These are phyloP conservation scores for Prunus fruticosa DNA, from an alignment of 306 rosid genomes.

Conservation along the genomic window DNA sequence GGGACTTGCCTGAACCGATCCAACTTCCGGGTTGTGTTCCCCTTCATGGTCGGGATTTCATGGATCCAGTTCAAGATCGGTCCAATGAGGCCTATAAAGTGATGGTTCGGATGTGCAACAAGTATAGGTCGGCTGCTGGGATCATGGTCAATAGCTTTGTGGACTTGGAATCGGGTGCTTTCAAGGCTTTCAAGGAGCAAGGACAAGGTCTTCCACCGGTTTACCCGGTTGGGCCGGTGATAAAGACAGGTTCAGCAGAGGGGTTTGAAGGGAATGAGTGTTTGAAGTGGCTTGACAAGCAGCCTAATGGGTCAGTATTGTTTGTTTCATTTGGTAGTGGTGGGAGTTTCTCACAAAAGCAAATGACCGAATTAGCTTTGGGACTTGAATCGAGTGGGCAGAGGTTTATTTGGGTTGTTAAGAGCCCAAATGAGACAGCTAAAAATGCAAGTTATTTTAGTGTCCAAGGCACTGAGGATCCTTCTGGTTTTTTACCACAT, in stretches of 20 bases:
- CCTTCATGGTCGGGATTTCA: constrained; percentile 11
- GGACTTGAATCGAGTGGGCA: constrained; percentile 17
- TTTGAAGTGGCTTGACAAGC: constrained; percentile 22
- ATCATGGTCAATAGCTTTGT: constrained; percentile 19
- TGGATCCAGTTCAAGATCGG: constrained; percentile 15
- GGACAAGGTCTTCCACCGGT: not conserved
- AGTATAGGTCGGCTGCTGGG: not conserved
- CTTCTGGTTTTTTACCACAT: not conserved
- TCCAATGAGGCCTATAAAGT: not conserved
- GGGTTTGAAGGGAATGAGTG: constrained; percentile 1
- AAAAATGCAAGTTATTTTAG: not conserved
- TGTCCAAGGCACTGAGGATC: not conserved
- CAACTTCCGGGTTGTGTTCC: constrained; percentile 27
- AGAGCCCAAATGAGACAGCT: constrained; percentile 2
- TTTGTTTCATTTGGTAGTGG: constrained; percentile 28
- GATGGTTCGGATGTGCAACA: not conserved
- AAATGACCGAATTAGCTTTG: constrained; percentile 15
- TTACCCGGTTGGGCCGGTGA: constrained; percentile 22
- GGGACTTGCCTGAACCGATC: constrained; percentile 19
- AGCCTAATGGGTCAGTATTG: not conserved
- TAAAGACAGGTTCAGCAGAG: not conserved
- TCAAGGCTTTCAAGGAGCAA: constrained; percentile 20
- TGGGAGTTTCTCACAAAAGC: not conserved
- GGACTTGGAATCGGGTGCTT: constrained; percentile 18
- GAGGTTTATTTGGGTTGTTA: constrained; percentile 13